Conservation (phyloP, 2,329 filamentous ascomycete genomes). For the Pyrenophora tritici-repentis region DNA sequence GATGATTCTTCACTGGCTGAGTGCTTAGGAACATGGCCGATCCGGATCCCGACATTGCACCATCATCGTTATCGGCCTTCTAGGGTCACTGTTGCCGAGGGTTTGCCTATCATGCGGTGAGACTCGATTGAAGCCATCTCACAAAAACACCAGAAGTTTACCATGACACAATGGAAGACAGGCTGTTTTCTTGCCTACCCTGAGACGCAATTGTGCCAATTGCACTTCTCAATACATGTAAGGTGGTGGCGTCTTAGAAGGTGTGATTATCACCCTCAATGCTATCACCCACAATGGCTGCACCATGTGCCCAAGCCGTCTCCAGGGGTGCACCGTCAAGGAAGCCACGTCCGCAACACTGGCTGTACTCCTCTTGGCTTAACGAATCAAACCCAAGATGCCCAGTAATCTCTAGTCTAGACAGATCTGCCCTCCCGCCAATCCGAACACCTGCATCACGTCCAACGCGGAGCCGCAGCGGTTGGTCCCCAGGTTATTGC, state of each 20-base stretch:
- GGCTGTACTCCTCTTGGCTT: conserved; percentile 15
- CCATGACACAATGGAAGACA: neutral
- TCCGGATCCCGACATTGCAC: conserved; percentile 3
- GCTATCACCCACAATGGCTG: neutral
- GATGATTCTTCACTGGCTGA: conserved; percentile 6
- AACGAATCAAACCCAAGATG: conserved; percentile 10
- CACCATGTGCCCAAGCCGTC: conserved; percentile 4
- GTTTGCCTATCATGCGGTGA: conserved; percentile 1
- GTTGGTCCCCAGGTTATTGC: conserved; percentile 19
- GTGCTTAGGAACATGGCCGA: neutral
- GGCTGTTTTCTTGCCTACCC: neutral
- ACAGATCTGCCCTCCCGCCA: conserved; percentile 19
- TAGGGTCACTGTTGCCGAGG: conserved; percentile 3
- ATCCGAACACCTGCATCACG: conserved; percentile 18
- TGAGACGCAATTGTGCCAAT: neutral
- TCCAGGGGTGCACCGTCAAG: conserved; percentile 1
- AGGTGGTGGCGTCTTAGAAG: neutral
- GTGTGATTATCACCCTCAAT: no score
- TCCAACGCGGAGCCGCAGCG: conserved; percentile 32
- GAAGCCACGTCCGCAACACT: conserved; percentile 21
- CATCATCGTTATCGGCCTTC: conserved; percentile 6
- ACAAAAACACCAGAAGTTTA: neutral
- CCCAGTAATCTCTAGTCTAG: conserved; percentile 12
- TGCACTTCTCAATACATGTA: neutral
- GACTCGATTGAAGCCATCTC: neutral